A percentile compares a stretch with the other conserved stretches of the same genome.
Conservation (phyloP, 1,284 basidiomycete species). For the Phenoliferia sp. region DNA sequence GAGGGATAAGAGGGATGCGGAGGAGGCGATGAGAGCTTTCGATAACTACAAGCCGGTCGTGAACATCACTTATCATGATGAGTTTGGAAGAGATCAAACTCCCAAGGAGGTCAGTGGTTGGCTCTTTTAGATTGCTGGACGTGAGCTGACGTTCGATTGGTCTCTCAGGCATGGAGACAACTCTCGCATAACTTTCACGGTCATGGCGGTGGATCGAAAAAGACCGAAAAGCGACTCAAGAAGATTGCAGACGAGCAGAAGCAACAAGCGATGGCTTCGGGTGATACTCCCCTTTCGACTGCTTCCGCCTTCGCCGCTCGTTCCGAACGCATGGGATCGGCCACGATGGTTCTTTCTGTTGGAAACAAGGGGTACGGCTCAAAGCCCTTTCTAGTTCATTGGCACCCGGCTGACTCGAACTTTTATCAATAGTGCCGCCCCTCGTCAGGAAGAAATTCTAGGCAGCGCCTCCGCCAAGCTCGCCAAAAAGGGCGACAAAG, state of each 20-base stretch:
- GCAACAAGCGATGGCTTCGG: slow-evolving; percentile 79
- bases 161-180: slow-evolving; percentile 73
- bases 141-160: background rate
- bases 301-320: slow-evolving; percentile 81
- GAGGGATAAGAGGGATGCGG: slow-evolving; percentile 85
- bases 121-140: background rate
- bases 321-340: slow-evolving; percentile 86
- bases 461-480: slow-evolving; percentile 5
- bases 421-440: slow-evolving; percentile 20
- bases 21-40: slow-evolving; percentile 74
- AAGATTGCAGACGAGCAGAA: slow-evolving; percentile 92
- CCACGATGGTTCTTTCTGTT: slow-evolving; percentile 87
- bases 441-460: slow-evolving; percentile 21
- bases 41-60: slow-evolving; percentile 94
- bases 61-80: slow-evolving; percentile 94
- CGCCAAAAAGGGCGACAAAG: slow-evolving; percentile 15
- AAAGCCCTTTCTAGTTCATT: background rate
- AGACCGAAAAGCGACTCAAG: slow-evolving; percentile 88
- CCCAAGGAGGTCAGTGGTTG: slow-evolving; percentile 64
- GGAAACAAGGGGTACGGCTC: slow-evolving; percentile 74
- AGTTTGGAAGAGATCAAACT: slow-evolving; percentile 82
- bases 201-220: slow-evolving; percentile 87
- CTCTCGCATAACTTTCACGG: slow-evolving; percentile 93
- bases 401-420: background rate
- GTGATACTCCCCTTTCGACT: slow-evolving; percentile 90